phyloP scores from a whole-genome alignment of 768 basidiomycete genomes.

The Phaeolepiota aurea region DNA sequence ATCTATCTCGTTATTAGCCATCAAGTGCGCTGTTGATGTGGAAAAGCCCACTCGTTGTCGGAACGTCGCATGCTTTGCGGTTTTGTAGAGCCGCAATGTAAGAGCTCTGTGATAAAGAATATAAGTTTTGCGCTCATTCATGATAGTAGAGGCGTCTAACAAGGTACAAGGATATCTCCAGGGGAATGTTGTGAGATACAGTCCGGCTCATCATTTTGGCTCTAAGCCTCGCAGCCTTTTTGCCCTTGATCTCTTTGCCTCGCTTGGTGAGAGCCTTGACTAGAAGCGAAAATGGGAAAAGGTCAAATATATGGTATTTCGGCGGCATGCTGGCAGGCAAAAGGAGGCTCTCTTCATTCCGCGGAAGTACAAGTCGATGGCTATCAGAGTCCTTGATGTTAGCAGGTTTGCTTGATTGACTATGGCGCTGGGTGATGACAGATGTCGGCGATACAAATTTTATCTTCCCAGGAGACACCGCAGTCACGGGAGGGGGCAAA shows the following conservation, averaged over 20 bases:
- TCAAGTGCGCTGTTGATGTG: neutral
- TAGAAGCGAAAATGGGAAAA: constrained; percentile 64
- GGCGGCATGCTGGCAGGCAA: constrained; percentile 51
- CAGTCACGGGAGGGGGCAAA: neutral
- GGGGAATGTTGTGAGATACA: constrained; percentile 53
- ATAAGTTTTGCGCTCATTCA: constrained; percentile 1
- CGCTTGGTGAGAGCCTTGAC: constrained; percentile 34
- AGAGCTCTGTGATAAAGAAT: constrained; percentile 42
- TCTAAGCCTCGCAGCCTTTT: constrained; percentile 46
- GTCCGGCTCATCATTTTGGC: constrained; percentile 38
- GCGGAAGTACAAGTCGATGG: constrained; percentile 12
- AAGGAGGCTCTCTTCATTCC: constrained; percentile 35
- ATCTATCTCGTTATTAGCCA: constrained; percentile 20
- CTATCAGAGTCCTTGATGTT: neutral
- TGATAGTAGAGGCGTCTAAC: constrained; percentile 22
- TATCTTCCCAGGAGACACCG: neutral
- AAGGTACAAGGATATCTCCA: constrained; percentile 63
- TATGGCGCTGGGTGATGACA: neutral
- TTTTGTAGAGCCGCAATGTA: constrained; percentile 53
- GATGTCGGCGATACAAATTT: neutral
- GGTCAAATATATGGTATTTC: constrained; percentile 49
- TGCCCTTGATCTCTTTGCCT: constrained; percentile 50
- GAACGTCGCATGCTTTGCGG: constrained; percentile 48
- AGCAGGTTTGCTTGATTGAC: neutral
- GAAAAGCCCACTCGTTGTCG: constrained; percentile 45